Evolutionary conservation across 2,329 filamentous ascomycete species (phyloP), one percentile per base, ranked within the genome.

Genomic region (Trichoderma guizhouense): DNA sequence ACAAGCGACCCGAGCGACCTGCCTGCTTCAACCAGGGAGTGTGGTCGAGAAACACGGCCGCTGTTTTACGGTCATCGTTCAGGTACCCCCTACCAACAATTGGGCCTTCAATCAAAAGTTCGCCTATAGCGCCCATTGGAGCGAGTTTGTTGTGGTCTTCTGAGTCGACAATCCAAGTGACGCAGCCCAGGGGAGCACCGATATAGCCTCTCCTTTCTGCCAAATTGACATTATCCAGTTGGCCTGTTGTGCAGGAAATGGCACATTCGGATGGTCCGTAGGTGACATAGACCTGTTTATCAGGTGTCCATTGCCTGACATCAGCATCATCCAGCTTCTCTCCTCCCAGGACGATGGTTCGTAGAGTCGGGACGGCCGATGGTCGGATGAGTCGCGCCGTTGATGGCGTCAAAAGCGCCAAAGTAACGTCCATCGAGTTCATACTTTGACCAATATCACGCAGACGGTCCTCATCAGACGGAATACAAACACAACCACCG

Each of bases 31-130:
- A 78, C 85, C 86, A 89, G 6, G 75, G 76, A 7, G 85, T 85
- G 64, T 86, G 80, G 15, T 80, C 78, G 62, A 90, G 83, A 73
- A 90, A 90, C 0, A 81, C 82, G 28, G 81, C 82, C 14, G 80
- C 80, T 0, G 87, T 89, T 76, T 87, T 87, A 57, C 82, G 80
- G 0, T 80, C 79, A 51, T 89, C 85, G 69, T 86, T 84, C 36
- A 89, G 79, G 72, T 90, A 90, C 34, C 86, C 87, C n/a, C 84
- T 81, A 21, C 86, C 86, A 24, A 90, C 84, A 28, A 85, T 82
- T 2, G 86, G 86, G 1, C 85, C 85, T 72, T 84, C 84, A 47
- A 87, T 78, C 6, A 84, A 75, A 21, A 85, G 79, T 75, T 86
- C 84, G 21, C 84, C 84, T 3, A 83, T 77, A 2, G 78, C 75